A percentile compares a stretch with the other conserved stretches of the same genome.
phyloP scores from a whole-genome alignment of 441 rosid genomes.

The Populus hybrid region DNA sequence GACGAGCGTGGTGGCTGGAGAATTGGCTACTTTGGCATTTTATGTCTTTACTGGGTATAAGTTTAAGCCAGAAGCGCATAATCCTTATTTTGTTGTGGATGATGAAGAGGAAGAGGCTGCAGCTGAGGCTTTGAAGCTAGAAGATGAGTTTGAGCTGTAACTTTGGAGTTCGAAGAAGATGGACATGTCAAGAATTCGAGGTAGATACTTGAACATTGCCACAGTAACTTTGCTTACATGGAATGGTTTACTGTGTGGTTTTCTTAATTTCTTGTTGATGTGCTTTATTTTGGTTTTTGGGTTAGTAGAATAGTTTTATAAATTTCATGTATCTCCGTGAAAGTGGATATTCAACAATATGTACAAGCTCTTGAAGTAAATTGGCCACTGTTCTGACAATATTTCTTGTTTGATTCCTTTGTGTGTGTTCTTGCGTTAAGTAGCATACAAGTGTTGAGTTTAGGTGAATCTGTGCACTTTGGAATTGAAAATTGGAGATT shows the following conservation, averaged over 20 bases:
- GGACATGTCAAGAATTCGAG: background rate
- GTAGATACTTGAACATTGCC: background rate
- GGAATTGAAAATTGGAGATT: background rate
- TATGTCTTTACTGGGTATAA: slow-evolving; percentile 82
- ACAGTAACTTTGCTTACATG: background rate
- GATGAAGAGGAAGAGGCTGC: slow-evolving; percentile 99
- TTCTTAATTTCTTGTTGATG: background rate
- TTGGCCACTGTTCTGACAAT: background rate
- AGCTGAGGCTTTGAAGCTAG: slow-evolving; percentile 86
- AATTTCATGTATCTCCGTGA: background rate
- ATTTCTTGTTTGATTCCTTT: background rate
- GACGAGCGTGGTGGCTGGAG: slow-evolving; percentile 85
- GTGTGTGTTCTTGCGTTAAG: too few species aligned
- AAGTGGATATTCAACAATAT: background rate
- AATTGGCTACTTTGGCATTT: slow-evolving; percentile 82
- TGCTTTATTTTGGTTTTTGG: background rate
- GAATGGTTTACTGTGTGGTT: background rate
- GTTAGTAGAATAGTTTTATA: background rate
- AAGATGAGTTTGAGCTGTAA: slow-evolving; percentile 88
- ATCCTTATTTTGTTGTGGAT: slow-evolving; percentile 86
- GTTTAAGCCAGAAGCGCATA: slow-evolving; percentile 88
- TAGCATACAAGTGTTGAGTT: background rate
- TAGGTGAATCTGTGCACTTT: background rate
- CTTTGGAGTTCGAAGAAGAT: background rate
- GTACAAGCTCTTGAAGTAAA: background rate